These are phyloP conservation scores for Cyanidium caldarium DNA, from an alignment of 23 red algal species.

Conservation along the genomic window DNA sequence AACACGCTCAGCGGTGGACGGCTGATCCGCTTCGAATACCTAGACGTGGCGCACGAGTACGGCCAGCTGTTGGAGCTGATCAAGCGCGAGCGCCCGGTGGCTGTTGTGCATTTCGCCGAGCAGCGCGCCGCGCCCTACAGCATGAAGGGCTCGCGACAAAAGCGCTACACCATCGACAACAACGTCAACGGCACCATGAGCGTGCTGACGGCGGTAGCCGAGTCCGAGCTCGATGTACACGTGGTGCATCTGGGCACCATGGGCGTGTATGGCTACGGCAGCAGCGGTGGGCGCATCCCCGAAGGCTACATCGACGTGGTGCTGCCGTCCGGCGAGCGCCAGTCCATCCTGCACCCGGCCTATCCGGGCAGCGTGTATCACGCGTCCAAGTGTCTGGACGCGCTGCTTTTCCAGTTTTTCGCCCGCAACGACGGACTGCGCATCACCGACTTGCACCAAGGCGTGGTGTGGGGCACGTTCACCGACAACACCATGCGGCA, in stretches of 20 bases:
- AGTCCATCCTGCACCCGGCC: conserved; percentile 69
- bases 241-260: conserved; percentile 97
- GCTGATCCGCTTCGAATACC: conserved; percentile 42
- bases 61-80: conserved; percentile 54
- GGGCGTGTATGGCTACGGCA: conserved; percentile 99
- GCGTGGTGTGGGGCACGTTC: conserved; percentile 98
- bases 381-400: conserved; percentile 87
- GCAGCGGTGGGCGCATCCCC: conserved; percentile 75
- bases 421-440: conserved; percentile 73
- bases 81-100: conserved; percentile 39
- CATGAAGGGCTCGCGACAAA: conserved; percentile 67
- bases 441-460: conserved; percentile 97
- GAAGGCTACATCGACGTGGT: conserved; percentile 98
- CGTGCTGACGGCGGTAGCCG: conserved; percentile 73
- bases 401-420: conserved; percentile 95
- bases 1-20: conserved; percentile 20
- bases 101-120: conserved; percentile 95
- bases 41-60: conserved; percentile 77
- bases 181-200: conserved; percentile 91
- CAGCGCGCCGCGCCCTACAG: conserved; percentile 92
- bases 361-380: conserved; percentile 92
- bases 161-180: conserved; percentile 94
- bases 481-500: conserved; percentile 55
- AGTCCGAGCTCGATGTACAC: conserved; percentile 60
- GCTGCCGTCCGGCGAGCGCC: conserved; percentile 44